Evolutionary conservation across 352 stramenopile genomes (phyloP).

Genomic region (Hyaloperonospora arabidopsidis): DNA sequence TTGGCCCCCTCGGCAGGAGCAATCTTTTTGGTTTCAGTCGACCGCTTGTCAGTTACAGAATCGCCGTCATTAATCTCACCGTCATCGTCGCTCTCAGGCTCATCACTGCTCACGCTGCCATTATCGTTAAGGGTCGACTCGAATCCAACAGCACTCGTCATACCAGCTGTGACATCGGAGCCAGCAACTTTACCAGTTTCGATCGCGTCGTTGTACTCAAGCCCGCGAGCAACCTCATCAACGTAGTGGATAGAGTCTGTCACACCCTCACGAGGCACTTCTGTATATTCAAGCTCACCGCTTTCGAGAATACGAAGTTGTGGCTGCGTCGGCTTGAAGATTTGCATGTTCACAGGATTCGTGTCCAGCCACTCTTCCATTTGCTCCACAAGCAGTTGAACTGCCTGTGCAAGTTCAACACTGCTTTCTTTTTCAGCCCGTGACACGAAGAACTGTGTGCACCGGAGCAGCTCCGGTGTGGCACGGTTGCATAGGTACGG

Average conservation of each 20-base stretch:
- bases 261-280: constrained; percentile 45
- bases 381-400: constrained; percentile 55
- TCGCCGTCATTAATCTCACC: constrained; percentile 20
- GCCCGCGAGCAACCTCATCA: constrained; percentile 50
- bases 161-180: constrained; percentile 22
- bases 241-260: constrained; percentile 58
- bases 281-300: constrained; percentile 47
- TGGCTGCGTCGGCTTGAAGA: constrained; percentile 46
- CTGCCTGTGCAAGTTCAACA: constrained; percentile 38
- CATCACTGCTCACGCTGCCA: constrained; percentile 32
- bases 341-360: constrained; percentile 51
- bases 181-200: constrained; percentile 21
- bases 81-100: constrained; percentile 44
- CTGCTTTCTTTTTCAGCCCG: constrained; percentile 39
- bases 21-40: constrained; percentile 19
- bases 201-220: constrained; percentile 39
- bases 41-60: constrained; percentile 9
- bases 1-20: constrained; percentile 43
- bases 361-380: constrained; percentile 43
- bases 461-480: constrained; percentile 52
- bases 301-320: constrained; percentile 45
- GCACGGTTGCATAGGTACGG: constrained; percentile 62
- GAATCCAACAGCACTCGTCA: constrained; percentile 45
- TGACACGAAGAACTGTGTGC: constrained; percentile 42
- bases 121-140: constrained; percentile 50